phyloP scores from a whole-genome alignment of 805 yeast species.

The Saccharomycopsis fibuligera region DNA sequence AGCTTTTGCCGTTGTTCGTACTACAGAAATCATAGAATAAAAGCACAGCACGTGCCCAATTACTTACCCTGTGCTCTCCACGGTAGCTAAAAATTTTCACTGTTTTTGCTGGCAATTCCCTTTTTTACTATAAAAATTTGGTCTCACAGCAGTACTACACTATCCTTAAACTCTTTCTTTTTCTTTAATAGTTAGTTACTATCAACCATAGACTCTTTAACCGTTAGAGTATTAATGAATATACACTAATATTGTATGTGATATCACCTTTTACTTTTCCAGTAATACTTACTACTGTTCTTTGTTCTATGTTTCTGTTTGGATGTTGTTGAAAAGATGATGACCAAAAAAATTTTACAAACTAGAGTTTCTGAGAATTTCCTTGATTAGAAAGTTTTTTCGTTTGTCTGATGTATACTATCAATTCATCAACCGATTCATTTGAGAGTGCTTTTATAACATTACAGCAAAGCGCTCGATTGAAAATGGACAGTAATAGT shows the following conservation, averaged over 20 bases:
- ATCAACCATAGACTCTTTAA: too few species aligned
- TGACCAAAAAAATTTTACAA: conserved; percentile 27
- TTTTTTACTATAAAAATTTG: neutral
- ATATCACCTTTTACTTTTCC: neutral
- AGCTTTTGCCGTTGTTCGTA: too few species aligned
- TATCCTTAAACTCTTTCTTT: neutral
- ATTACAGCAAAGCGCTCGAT: too few species aligned
- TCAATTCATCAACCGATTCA: neutral
- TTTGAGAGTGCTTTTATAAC: neutral
- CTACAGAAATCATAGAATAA: too few species aligned
- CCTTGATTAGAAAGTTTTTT: conserved; percentile 33
- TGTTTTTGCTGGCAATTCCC: neutral
- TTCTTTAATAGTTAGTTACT: neutral
- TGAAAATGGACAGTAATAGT: too few species aligned
- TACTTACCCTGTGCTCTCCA: neutral
- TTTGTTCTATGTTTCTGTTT: neutral
- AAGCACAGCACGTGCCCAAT: too few species aligned
- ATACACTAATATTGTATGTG: neutral
- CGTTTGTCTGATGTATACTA: conserved; percentile 9
- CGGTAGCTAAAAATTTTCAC: neutral
- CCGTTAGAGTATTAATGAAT: too few species aligned
- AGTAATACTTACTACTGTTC: neutral
- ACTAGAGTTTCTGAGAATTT: conserved; percentile 38
- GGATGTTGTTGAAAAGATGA: conserved; percentile 5
- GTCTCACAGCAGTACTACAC: neutral